Evolutionary conservation across 352 stramenopile species (phyloP), one percentile per base, ranked within the genome.

Genomic region (Globisporangium solare): DNA sequence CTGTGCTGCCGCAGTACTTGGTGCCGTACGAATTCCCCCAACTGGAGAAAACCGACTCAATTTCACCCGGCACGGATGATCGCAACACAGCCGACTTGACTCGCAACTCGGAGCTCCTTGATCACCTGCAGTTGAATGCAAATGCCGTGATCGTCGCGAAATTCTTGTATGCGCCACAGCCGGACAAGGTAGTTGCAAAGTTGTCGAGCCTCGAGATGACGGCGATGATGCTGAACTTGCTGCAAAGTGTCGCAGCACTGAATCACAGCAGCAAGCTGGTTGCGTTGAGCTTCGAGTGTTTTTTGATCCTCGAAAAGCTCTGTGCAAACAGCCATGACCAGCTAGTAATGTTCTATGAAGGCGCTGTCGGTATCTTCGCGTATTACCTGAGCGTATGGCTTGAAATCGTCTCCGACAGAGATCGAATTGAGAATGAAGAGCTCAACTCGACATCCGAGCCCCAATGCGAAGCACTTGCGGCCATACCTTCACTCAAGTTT

Each of bases 191-290:
- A 3, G 48, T 78, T 13, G 54, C 56, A 42, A 60, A 58, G 10
- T 43, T 86, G 0, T 89, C 79, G 0, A 56, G 73, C 4, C 50
- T 76, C 12, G 70, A 87, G 14, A 70, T 74, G 27, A 73, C 68
- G 22, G 58, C 57, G 5, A 47, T 81, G 12, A 48, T 86, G 18
- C 22, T 86, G 12, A 56, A 60, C 24, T 22, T 83, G 2, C 65
- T 87, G n/a, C 76, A 71, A n/a, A 43, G 56, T 18, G 50, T 57
- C 1, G 39, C 56, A 11, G 11, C 49, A 14, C 17, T 51, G 0
- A n/a, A 32, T 21, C 51, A 11, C 31, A 43, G 8, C 18, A 22
- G 24, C 12, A 48, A 27, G 3, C 47, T 70, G 39, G 47, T 41
- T 17, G n/a, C 24, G 15, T 20, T 66, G 37, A 66, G 42, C n/a